phyloP scores from a whole-genome alignment of 805 yeast genomes.

The Wickerhamia fluorescens region DNA sequence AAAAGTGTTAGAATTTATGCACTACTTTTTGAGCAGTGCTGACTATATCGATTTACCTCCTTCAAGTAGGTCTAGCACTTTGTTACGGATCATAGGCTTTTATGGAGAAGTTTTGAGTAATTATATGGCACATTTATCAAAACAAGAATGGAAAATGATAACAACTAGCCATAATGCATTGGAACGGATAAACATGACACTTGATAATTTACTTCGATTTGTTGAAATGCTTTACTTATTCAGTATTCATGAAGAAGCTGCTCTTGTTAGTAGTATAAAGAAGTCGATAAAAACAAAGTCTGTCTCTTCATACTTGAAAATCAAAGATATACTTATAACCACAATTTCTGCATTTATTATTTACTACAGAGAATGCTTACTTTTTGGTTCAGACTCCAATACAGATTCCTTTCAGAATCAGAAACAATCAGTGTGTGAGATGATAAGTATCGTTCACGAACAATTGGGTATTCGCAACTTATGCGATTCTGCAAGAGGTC shows the following conservation, averaged over 20 bases:
- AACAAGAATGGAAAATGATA: constrained; percentile 27
- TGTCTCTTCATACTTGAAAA: constrained; percentile 31
- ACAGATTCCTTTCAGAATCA: background rate
- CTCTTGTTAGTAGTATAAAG: constrained; percentile 27
- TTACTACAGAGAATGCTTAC: constrained; percentile 21
- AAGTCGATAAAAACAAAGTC: constrained; percentile 40
- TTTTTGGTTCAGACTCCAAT: background rate
- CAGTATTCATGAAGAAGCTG: constrained; percentile 47
- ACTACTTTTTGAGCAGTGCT: constrained; percentile 22
- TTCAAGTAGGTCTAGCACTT: constrained; percentile 29
- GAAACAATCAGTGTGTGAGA: constrained; percentile 31
- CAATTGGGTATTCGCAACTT: constrained; percentile 62
- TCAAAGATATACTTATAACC: constrained; percentile 41
- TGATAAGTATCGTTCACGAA: constrained; percentile 60
- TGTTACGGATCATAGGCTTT: constrained; percentile 47
- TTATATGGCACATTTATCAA: constrained; percentile 19
- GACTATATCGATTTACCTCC: constrained; percentile 11
- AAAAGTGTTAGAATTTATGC: constrained; percentile 40
- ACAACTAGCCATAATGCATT: constrained; percentile 1
- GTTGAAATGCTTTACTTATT: constrained; percentile 43
- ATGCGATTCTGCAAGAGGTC: constrained; percentile 61
- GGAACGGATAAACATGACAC: constrained; percentile 5
- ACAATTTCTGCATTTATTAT: constrained; percentile 30
- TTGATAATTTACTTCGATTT: constrained; percentile 18
- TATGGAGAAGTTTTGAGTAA: constrained; percentile 45